Conservation (phyloP, 805 yeast species). For the Brettanomyces anomalus region DNA sequence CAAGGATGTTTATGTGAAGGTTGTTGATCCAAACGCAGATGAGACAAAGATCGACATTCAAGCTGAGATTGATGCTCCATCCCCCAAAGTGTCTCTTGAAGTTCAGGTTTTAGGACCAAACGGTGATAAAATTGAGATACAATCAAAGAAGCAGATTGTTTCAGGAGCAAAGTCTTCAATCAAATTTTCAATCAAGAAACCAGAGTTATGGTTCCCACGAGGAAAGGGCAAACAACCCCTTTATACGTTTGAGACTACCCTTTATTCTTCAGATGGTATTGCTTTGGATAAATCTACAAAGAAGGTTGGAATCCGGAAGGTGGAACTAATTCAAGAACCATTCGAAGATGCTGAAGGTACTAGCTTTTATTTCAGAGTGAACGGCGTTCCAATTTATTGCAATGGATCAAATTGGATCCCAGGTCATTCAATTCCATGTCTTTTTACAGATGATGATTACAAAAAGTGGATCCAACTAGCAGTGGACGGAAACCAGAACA, state of each 20-base stretch:
- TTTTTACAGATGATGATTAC: slow-evolving; percentile 28
- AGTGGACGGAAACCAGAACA: slow-evolving; percentile 32
- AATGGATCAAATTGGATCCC: slow-evolving; percentile 44
- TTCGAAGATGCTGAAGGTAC: slow-evolving; percentile 25
- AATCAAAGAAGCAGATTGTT: background rate
- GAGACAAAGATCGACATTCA: background rate
- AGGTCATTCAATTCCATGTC: slow-evolving; percentile 31
- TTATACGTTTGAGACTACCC: slow-evolving; percentile 20
- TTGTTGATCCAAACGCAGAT: background rate
- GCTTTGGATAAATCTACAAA: slow-evolving; percentile 12
- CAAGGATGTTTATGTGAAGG: slow-evolving; percentile 7
- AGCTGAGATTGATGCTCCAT: background rate
- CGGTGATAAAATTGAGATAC: background rate
- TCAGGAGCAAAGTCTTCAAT: background rate
- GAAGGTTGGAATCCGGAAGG: slow-evolving; percentile 32
- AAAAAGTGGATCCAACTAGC: slow-evolving; percentile 27
- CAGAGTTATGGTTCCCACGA: slow-evolving; percentile 34
- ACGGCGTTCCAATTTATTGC: slow-evolving; percentile 29
- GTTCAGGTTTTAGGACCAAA: background rate
- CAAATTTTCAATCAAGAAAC: slow-evolving; percentile 8
- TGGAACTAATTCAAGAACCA: slow-evolving; percentile 31
- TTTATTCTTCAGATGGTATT: slow-evolving; percentile 2
- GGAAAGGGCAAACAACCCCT: slow-evolving; percentile 29
- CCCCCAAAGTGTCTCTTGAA: background rate
- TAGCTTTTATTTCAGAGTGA: slow-evolving; percentile 35